Evolutionary conservation across 345 rosid species (phyloP).

Genomic region (Erysimum cheiranthoides): DNA sequence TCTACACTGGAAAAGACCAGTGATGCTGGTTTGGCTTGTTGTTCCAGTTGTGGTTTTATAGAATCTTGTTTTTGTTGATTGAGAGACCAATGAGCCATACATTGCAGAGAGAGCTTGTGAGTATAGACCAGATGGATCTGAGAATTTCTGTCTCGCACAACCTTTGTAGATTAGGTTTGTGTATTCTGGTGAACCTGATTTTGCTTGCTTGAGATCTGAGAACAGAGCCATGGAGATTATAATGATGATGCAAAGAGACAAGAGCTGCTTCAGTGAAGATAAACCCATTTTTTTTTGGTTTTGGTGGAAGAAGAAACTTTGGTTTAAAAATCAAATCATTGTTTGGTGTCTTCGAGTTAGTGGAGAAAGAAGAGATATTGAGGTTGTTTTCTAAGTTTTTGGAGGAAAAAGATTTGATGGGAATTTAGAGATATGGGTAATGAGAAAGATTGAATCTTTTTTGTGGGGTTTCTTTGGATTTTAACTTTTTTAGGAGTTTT

Average conservation of each 20-base stretch:
- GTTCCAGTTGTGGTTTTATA: conserved; percentile 79
- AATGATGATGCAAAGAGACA: conserved; percentile 43
- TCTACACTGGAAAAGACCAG: conserved; percentile 93
- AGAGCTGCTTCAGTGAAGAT: conserved; percentile 46
- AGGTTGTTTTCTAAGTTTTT: conserved; percentile 4
- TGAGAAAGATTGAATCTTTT: conserved; percentile 30
- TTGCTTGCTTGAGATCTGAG: conserved; percentile 48
- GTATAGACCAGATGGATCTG: conserved; percentile 84
- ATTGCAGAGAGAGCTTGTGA: conserved; percentile 90
- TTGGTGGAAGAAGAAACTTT: not conserved
- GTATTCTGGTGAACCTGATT: conserved; percentile 69
- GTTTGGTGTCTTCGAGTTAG: conserved; percentile 17
- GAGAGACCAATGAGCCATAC: conserved; percentile 79
- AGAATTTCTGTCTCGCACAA: conserved; percentile 73
- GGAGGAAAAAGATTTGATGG: not conserved
- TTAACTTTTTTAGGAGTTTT: conserved; percentile 4
- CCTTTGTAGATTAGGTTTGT: conserved; percentile 84
- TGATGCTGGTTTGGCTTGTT: conserved; percentile 65
- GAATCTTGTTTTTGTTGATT: conserved; percentile 82
- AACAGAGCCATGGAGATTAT: conserved; percentile 46
- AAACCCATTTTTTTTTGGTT: conserved; percentile 51
- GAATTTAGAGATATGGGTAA: conserved; percentile 17
- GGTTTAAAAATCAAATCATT: conserved; percentile 57
- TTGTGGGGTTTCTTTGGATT: conserved; percentile 26
- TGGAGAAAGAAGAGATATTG: conserved; percentile 35